These are phyloP conservation scores for Aspergillus diversus DNA, from an alignment of 495 filamentous ascomycete species.

Conservation along the genomic window DNA sequence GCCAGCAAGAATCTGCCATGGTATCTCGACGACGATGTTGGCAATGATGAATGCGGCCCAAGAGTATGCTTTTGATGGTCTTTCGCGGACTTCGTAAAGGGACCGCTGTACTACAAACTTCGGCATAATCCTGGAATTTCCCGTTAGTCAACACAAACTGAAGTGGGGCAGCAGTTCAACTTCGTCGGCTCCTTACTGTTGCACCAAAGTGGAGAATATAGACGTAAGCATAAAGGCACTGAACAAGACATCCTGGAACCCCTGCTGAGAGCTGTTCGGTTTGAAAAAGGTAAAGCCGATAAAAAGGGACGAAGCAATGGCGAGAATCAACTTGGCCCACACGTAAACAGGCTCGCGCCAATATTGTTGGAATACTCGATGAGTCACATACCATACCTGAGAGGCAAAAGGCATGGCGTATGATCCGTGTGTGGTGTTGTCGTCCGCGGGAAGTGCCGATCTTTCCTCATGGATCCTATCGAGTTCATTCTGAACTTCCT, in stretches of 20 bases:
- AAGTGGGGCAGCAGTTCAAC: neutral
- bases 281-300: constrained; percentile 89
- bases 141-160: constrained; percentile 1
- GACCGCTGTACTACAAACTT: constrained; percentile 67
- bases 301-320: constrained; percentile 62
- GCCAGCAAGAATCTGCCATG: constrained; percentile 65
- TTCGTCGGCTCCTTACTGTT: constrained; percentile 35
- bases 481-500: constrained; percentile 66
- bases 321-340: constrained; percentile 57
- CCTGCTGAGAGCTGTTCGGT: constrained; percentile 68
- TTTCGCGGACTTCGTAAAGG: constrained; percentile 72
- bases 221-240: constrained; percentile 81
- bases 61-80: constrained; percentile 69
- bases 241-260: constrained; percentile 84
- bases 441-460: constrained; percentile 26
- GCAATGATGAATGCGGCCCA: constrained; percentile 73
- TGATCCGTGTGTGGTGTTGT: constrained; percentile 34
- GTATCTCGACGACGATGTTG: constrained; percentile 73
- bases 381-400: constrained; percentile 55
- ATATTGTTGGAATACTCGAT: constrained; percentile 55
- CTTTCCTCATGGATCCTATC: constrained; percentile 60
- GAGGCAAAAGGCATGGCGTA: constrained; percentile 56
- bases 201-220: constrained; percentile 73
- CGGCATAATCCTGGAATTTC: constrained; percentile 68
- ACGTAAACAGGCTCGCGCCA: constrained; percentile 64